Base-by-base conservation (phyloP, 306 rosid genomes). In the Arachis hypogaea region DNA sequence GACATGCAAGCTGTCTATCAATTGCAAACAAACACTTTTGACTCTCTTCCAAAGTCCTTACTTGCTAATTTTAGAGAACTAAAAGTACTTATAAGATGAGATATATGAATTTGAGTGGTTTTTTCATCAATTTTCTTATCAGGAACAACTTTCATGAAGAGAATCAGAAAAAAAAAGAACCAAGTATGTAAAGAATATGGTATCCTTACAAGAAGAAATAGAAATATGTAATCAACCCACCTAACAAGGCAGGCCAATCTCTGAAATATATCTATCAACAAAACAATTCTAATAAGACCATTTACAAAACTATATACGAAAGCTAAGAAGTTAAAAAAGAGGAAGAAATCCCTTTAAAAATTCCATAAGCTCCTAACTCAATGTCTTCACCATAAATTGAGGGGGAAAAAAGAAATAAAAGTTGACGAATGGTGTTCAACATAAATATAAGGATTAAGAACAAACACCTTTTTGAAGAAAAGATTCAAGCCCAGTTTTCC, bases 391-490 rank as follows among this genome's bases (percentile, higher is more conserved):
- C 18, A 18, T 18, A 78, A 50, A 41, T 33, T 33, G 38, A 33
- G 41, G 44, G 73, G 38, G 11, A 18, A 11, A 59, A 18, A 59
- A 9, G 64, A 28, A 36, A 81, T 62, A 43, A 18, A 22, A 58
- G 75, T 63, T 8, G 72, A 77, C 55, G 49, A 5, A 51, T 54
- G 74, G 11, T 18, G 58, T 38, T 63, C 63, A 7, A 45, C 43
- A 57, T 38, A 54, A 42, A 36, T 56, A 67, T 52, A 60, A 63
- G 64, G 9, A 59, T 70, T 40, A 52, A 42, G 41, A 94, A 3
- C 38, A 33, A 33, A 33, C 38, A 33, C 98, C 98, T 91, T 88
- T 75, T 84, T 91, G 68, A 94, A 91, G 84, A 94, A 94, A 81
- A 5, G 73, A 7, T 86, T 94, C 88, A 93, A 68, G 54, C 92